Conservation (phyloP, 2,329 filamentous ascomycete species). For the Cladosporium phlei region DNA sequence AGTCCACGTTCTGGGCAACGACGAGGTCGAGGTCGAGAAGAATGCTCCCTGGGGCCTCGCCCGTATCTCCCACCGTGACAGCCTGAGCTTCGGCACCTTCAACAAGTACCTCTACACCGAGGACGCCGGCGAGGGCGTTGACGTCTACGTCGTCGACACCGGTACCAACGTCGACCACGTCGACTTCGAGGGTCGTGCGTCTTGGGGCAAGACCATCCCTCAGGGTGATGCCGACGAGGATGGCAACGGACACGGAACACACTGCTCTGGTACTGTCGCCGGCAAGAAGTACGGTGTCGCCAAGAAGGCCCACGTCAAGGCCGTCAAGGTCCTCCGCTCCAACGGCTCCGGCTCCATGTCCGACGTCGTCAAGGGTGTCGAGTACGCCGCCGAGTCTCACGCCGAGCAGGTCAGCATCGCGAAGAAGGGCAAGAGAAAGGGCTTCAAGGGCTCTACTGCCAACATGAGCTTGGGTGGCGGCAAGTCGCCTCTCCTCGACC, state of each 20-base stretch:
- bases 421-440: conserved; percentile 85
- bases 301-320: conserved; percentile 95
- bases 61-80: conserved; percentile 90
- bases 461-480: conserved; percentile 99
- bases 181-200: conserved; percentile 92
- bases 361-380: conserved; percentile 96
- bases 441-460: conserved; percentile 97
- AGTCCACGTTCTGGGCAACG: conserved; percentile 69
- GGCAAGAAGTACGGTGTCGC: conserved; percentile 99
- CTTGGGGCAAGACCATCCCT: conserved; percentile 97
- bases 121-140: conserved; percentile 92
- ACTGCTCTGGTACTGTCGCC: conserved; percentile 96
- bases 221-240: conserved; percentile 77
- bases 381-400: conserved; percentile 84
- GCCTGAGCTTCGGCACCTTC: conserved; percentile 83
- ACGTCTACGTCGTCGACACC: conserved; percentile 98
- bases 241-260: conserved; percentile 97
- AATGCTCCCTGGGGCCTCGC: conserved; percentile 98
- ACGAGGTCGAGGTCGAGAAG: conserved; percentile 69
- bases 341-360: conserved; percentile 98
- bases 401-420: conserved; percentile 67
- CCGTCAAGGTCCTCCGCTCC: conserved; percentile 95
- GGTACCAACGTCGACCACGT: conserved; percentile 91
- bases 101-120: conserved; percentile 96
- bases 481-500: conserved; percentile 87